Evolutionary conservation across 768 basidiomycete genomes (phyloP), one percentile per base, ranked within the genome.

Genomic region (Kwoniella dejecticola): DNA sequence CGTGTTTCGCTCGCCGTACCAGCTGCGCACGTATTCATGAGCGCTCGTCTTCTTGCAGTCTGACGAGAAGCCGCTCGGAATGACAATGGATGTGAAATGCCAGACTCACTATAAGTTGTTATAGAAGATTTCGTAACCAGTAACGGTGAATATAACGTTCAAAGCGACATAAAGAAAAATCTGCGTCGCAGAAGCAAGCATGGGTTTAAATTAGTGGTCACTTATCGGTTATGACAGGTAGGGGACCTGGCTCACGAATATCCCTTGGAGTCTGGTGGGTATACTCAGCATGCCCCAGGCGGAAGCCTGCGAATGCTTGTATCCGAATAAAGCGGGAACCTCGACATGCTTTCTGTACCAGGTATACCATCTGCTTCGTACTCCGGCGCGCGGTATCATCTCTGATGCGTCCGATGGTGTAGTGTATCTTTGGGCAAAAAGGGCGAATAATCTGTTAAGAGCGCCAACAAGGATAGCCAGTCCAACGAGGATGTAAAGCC

Each of bases 71-170:
- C n/a, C n/a, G n/a, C n/a, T n/a, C n/a, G n/a, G n/a, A n/a, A n/a
- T n/a, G n/a, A n/a, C n/a, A n/a, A n/a, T n/a, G n/a, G n/a, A n/a
- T n/a, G n/a, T n/a, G n/a, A n/a, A n/a, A n/a, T n/a, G n/a, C n/a
- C n/a, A n/a, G n/a, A 62, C 62, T 53, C 45, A 71, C 63, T 68
- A 68, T 8, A 68, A 41, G 48, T 71, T 71, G 2, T 60, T 57
- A 17, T 62, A 46, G 45, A 71, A 71, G 2, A 58, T 21, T 15
- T 67, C 46, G 27, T 68, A 71, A 5, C 40, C 60, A 0, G 53
- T 49, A 13, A 42, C 57, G 12, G 38, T 40, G 58, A 71, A 68
- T 8, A 71, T 31, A 26, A 71, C 17, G 38, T 71, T 68, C 17
- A 64, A n/a, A n/a, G 49, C 31, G 24, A 63, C 57, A 50, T 66